phyloP scores from a whole-genome alignment of 2,329 filamentous ascomycete genomes.

The Claviceps purpurea region DNA sequence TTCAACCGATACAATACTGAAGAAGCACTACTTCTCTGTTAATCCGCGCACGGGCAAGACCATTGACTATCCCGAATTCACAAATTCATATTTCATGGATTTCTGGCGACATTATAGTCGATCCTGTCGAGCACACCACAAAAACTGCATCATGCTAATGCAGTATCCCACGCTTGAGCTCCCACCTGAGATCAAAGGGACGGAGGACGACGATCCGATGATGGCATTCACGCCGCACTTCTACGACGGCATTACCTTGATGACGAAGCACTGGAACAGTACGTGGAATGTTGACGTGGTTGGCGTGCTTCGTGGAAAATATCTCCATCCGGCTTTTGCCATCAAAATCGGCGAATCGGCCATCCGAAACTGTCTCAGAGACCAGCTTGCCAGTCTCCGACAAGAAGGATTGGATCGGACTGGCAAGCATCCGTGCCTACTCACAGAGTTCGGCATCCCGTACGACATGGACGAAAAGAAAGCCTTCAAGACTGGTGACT shows the following conservation, averaged over 20 bases:
- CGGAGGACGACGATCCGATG: conserved; percentile 72
- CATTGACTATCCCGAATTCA: conserved; percentile 75
- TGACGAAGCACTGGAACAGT: conserved; percentile 98
- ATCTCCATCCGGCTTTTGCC: conserved; percentile 78
- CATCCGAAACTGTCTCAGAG: conserved; percentile 82
- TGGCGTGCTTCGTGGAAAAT: conserved; percentile 77
- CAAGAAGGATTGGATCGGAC: conserved; percentile 81
- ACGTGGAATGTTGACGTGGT: conserved; percentile 96
- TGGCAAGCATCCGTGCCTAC: conserved; percentile 75
- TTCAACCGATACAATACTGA: conserved; percentile 58
- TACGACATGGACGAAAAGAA: conserved; percentile 98
- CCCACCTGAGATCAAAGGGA: conserved; percentile 77
- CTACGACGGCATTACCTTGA: conserved; percentile 90
- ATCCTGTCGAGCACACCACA: conserved; percentile 62
- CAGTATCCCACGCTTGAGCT: conserved; percentile 88
- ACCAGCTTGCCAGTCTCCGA: conserved; percentile 71
- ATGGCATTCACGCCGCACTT: conserved; percentile 93
- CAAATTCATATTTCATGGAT: conserved; percentile 81
- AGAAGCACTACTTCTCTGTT: conserved; percentile 78
- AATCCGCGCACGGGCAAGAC: conserved; percentile 59
- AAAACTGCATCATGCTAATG: conserved; percentile 74
- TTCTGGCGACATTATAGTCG: conserved; percentile 67
- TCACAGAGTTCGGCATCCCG: conserved; percentile 93
- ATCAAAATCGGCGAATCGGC: conserved; percentile 87
- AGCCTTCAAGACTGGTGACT: conserved; percentile 91